Evolutionary conservation across 768 basidiomycete genomes (phyloP).

Genomic region (Macrolepiota dolichaula): DNA sequence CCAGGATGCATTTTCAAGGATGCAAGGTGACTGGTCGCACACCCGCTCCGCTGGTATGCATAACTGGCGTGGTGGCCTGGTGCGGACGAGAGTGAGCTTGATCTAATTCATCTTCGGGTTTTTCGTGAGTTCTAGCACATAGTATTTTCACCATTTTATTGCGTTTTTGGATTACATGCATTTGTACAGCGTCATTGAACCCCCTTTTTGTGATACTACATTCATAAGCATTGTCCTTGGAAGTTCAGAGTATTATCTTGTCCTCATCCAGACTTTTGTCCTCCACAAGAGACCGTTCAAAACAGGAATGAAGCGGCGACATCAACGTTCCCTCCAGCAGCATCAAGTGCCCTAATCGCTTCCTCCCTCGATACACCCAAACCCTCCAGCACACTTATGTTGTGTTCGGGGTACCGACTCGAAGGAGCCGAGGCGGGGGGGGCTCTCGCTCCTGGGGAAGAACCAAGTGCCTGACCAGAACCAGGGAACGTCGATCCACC

Average conservation of each 20-base stretch:
- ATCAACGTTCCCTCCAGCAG: conserved; percentile 84
- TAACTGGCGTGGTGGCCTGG: conserved; percentile 85
- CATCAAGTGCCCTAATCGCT: conserved; percentile 73
- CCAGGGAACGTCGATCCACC: conserved; percentile 56
- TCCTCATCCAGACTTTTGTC: not conserved
- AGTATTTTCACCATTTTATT: conserved; percentile 18
- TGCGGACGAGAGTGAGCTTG: conserved; percentile 75
- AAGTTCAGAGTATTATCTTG: not conserved
- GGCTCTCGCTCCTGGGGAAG: conserved; percentile 26
- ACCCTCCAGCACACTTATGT: conserved; percentile 64
- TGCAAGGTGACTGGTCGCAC: conserved; percentile 85
- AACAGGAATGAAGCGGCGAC: conserved; percentile 88
- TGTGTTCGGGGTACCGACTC: conserved; percentile 49
- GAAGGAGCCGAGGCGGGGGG: conserved; percentile 1
- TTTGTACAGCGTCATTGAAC: conserved; percentile 19
- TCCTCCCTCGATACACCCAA: conserved; percentile 76
- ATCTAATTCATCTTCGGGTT: conserved; percentile 42
- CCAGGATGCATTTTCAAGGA: conserved; percentile 85
- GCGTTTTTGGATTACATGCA: conserved; percentile 19
- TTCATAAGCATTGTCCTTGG: not conserved
- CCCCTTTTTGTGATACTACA: conserved; percentile 5
- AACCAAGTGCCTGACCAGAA: conserved; percentile 58
- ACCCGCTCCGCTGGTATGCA: conserved; percentile 81
- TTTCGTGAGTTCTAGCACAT: not conserved
- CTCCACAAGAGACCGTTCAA: conserved; percentile 22